These are phyloP conservation scores for Schizochytrium sp. DNA, from an alignment of 108 stramenopile species.

Conservation along the genomic window DNA sequence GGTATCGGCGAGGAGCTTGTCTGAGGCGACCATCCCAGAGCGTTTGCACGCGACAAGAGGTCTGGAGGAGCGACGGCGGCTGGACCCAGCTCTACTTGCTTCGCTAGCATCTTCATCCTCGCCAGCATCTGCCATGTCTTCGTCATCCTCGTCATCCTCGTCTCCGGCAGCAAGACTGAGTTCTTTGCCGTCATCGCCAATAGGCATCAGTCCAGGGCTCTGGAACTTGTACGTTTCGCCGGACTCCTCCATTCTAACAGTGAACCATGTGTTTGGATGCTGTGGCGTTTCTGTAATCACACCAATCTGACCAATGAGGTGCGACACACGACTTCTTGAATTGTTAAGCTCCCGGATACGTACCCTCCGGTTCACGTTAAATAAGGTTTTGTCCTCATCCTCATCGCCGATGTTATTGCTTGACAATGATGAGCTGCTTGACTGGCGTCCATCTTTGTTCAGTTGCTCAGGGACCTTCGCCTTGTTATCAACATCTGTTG, in stretches of 20 bases:
- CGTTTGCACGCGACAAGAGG: background rate
- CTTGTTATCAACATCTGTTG: background rate
- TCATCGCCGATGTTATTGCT: background rate
- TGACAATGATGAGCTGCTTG: background rate
- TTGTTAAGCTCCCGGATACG: constrained; percentile 30
- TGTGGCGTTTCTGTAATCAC: background rate
- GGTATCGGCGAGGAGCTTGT: constrained; percentile 8
- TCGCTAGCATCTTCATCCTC: background rate
- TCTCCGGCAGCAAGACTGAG: background rate
- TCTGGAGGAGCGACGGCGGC: background rate
- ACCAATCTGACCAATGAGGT: constrained; percentile 51
- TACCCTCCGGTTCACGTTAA: background rate
- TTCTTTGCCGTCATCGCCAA: constrained; percentile 17
- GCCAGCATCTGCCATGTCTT: background rate
- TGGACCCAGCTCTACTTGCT: background rate
- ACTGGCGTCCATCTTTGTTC: background rate
- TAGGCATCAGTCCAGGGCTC: background rate
- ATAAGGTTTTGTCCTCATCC: background rate
- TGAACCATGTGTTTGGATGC: constrained; percentile 53
- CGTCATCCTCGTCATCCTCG: background rate
- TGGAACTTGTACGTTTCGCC: constrained; percentile 17
- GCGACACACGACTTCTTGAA: background rate
- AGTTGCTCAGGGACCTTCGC: background rate
- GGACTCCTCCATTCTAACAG: constrained; percentile 21
- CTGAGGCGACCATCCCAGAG: background rate